Evolutionary conservation across 169 alveolate genomes (phyloP), one percentile per base, ranked within the genome.

Genomic region (Babesia bigemina): DNA sequence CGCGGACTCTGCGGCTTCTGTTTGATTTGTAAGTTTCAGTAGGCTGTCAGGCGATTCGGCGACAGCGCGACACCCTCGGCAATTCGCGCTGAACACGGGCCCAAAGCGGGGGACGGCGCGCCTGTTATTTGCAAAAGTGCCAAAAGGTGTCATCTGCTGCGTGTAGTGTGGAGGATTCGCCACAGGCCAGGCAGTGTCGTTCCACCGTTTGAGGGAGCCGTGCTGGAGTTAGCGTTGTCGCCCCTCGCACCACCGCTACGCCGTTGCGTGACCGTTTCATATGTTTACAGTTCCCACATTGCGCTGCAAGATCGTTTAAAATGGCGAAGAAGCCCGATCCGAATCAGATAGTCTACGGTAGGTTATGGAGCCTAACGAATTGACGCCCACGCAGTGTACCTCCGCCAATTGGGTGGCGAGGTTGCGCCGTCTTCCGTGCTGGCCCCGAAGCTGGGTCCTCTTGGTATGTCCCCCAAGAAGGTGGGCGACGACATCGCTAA

Each of bases 381-480:
- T 29, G 24, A 57, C 33, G n/a, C 21, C 39, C 28, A n/a, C 42
- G 16, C 91, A 92, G 96, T 97, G 75, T 95, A 92, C 93, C 88
- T 97, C 86, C 95, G 98, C 84, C 98, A 95, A 81, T 94, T 95
- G 42, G 99, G 99, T 70, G 99, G 99, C 24, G 99, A 96, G 86
- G 96, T 95, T 47, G 99, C 98, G 52, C 97, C 99, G 50, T 95
- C 99, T 36, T 96, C 99, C 39, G 98, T 96, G 63, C 94, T 97
- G 42, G 99, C 99, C 48, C 99, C 99, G 11, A 97, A 97, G 87
- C 92, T 96, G 69, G 99, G 99, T 76, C 99, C 99, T 39, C 92
- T 96, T 55, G 99, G 99, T 83, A 84, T 95, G 92, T 92, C 96
- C 61, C 98, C 98, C 62, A 94, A 96, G 86, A 97, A 97, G 92